These are phyloP conservation scores for Claviceps maximensis DNA, from an alignment of 2,329 filamentous ascomycete genomes.

Conservation along the genomic window DNA sequence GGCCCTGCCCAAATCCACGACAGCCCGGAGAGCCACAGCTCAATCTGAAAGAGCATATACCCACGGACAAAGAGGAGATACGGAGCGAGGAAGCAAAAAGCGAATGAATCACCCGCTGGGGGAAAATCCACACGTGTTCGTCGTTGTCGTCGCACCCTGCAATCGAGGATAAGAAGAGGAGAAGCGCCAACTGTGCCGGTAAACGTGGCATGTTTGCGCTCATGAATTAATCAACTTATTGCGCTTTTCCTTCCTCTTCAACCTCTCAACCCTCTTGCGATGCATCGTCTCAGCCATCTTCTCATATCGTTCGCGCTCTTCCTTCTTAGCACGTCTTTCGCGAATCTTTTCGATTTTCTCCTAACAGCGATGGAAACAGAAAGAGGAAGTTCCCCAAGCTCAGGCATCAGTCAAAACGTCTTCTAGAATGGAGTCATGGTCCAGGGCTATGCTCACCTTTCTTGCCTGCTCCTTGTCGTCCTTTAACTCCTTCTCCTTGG, in stretches of 20 bases:
- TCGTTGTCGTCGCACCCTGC: not conserved
- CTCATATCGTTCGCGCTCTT: slow-evolving; percentile 83
- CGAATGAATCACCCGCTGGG: not conserved
- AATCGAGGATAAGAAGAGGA: not conserved
- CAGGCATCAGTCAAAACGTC: not conserved
- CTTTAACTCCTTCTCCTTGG: slow-evolving; percentile 90
- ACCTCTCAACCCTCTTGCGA: slow-evolving; percentile 78
- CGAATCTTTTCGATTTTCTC: slow-evolving; percentile 66
- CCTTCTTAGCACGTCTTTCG: slow-evolving; percentile 76
- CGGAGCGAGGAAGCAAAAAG: not conserved
- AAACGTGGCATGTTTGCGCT: not conserved
- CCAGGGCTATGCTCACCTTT: slow-evolving; percentile 42
- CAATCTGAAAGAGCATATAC: not conserved
- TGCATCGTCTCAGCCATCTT: slow-evolving; percentile 98
- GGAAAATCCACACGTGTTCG: not conserved
- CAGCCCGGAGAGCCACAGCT: not conserved
- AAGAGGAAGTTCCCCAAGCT: slow-evolving; percentile 4
- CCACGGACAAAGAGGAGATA: too few relatives aligned
- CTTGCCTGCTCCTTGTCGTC: slow-evolving; percentile 86
- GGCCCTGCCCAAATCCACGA: not conserved
- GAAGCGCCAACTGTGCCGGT: not conserved
- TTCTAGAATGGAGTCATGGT: not conserved
- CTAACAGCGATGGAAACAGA: slow-evolving; percentile 29
- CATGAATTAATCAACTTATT: slow-evolving; percentile 64
- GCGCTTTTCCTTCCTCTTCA: slow-evolving; percentile 93